Base-by-base conservation (phyloP, 176 grass and related monocot species). In the Oryza meyeriana region DNA sequence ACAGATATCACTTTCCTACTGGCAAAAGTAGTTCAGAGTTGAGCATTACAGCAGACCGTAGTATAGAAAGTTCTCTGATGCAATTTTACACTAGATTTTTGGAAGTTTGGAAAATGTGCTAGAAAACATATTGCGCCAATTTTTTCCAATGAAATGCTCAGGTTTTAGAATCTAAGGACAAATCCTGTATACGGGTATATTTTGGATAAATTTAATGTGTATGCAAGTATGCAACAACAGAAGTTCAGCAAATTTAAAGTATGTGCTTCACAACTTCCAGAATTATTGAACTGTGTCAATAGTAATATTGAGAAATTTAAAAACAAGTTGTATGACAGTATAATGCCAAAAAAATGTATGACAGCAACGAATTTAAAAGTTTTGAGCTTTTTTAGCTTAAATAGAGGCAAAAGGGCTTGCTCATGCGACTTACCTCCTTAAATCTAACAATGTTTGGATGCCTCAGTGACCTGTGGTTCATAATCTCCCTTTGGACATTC, bases 401-500 rank as follows among this genome's bases (percentile, higher is more conserved):
- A 61, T 22, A 65, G 11, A 63, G 36, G 25, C 29, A 68, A 77
- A 81, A 75, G 27, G 48, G 10, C 5, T 55, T 22, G 17, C 17
- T 59, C 20, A 25, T 59, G 55, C 9, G 2, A 68, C 41, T 71
- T 93, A 93, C 96, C 90, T 98, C 96, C 80, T 93, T 98, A 71
- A 98, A 98, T 88, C 80, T 91, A 50, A 98, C 73, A 81, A 98
- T 98, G 87, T 98, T 90, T 2, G 92, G 96, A 89, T 98, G 96
- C 64, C 84, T 87, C 80, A 98, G 76, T 10, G 95, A 98, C 58
- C 90, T 94, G 72, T 98, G 95, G 68, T 98, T 98, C 90, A 98
- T 98, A 79, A 98, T 98, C 87, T 98, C 96, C 72, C 96, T 93
- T 73, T 93, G 90, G 57, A 98, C 96, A 95, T 98, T 92, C 88